Conservation (phyloP, 2,329 filamentous ascomycete species). For the Fusarium domesticum region DNA sequence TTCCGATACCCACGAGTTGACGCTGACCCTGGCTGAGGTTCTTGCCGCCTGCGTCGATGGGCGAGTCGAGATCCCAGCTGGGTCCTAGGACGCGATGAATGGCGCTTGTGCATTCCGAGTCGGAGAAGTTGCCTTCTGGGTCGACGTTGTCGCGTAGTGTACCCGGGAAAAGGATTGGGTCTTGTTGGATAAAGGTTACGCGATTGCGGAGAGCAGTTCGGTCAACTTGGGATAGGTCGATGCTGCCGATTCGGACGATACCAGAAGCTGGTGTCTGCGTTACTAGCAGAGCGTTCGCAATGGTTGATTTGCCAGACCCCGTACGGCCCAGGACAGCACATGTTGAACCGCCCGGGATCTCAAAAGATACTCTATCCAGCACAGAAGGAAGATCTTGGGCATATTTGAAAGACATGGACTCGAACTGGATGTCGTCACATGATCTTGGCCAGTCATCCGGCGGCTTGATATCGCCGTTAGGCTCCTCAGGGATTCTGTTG, state of each 20-base stretch:
- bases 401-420: slow-evolving; percentile 75
- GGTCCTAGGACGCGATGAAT: slow-evolving; percentile 59
- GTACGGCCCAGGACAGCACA: slow-evolving; percentile 76
- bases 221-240: slow-evolving; percentile 52
- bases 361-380: slow-evolving; percentile 64
- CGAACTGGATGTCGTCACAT: slow-evolving; percentile 70
- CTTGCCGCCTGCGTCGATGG: slow-evolving; percentile 57
- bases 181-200: slow-evolving; percentile 62
- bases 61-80: slow-evolving; percentile 47
- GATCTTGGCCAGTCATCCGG: slow-evolving; percentile 75
- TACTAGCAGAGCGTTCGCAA: slow-evolving; percentile 57
- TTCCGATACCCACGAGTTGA: slow-evolving; percentile 58
- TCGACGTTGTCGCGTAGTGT: slow-evolving; percentile 65
- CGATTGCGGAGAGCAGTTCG: slow-evolving; percentile 55
- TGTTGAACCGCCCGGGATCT: slow-evolving; percentile 63
- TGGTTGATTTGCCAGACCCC: slow-evolving; percentile 81
- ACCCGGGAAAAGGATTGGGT: slow-evolving; percentile 60
- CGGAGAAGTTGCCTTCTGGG: slow-evolving; percentile 57
- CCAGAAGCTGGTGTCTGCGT: slow-evolving; percentile 52
- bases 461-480: slow-evolving; percentile 62
- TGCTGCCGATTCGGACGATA: slow-evolving; percentile 50
- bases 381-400: slow-evolving; percentile 74
- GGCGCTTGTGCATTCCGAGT: slow-evolving; percentile 47
- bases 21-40: slow-evolving; percentile 62
- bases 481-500: slow-evolving; percentile 73